These are phyloP conservation scores for Dictyostelium discoideum DNA, from an alignment of 78 protist species.

Conservation along the genomic window DNA sequence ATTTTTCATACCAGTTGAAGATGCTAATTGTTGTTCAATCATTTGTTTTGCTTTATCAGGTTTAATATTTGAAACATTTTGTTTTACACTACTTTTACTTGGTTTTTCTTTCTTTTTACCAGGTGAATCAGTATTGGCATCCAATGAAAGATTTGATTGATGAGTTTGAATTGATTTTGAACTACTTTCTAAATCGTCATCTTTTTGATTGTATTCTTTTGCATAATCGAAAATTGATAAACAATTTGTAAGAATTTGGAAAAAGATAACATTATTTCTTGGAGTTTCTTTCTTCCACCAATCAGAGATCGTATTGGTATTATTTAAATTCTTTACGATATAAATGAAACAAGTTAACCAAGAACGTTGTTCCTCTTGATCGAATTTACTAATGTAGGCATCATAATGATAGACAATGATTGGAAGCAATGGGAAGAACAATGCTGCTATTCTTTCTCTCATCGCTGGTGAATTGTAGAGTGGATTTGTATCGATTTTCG, in stretches of 20 bases:
- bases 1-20: background rate
- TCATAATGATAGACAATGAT: slow-evolving; percentile 39
- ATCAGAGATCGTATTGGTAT: slow-evolving; percentile 38
- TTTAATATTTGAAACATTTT: background rate
- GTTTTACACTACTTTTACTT: background rate
- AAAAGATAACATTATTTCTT: slow-evolving; percentile 35
- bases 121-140: background rate
- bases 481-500: slow-evolving; percentile 5
- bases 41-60: slow-evolving; percentile 35
- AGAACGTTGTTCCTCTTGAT: background rate
- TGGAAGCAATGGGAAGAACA: slow-evolving; percentile 64
- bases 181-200: background rate
- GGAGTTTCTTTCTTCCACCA: slow-evolving; percentile 82
- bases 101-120: background rate
- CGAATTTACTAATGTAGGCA: background rate
- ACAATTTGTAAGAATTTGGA: slow-evolving; percentile 29
- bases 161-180: background rate
- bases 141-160: background rate
- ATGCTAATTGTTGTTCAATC: slow-evolving; percentile 35
- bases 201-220: background rate
- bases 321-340: slow-evolving; percentile 67
- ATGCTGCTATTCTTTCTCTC: slow-evolving; percentile 59
- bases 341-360: slow-evolving; percentile 71
- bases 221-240: slow-evolving; percentile 27
- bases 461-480: slow-evolving; percentile 34